phyloP scores from a whole-genome alignment of 768 basidiomycete species.

The Boletus fagicola region DNA sequence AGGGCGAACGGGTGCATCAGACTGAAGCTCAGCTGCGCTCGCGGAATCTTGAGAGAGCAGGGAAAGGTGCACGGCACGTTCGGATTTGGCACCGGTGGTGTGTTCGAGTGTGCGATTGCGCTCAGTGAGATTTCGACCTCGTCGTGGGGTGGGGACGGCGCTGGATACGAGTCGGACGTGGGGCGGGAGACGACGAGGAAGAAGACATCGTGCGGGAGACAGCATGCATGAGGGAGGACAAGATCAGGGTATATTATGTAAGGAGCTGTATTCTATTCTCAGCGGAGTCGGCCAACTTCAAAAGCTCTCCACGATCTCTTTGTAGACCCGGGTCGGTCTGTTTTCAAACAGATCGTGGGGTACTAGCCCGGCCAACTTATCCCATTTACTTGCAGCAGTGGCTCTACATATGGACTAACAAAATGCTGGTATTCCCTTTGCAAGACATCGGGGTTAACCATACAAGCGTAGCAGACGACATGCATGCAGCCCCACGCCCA shows the following conservation, averaged over 20 bases:
- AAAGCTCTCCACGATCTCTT: no score
- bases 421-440: no score
- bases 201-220: slow-evolving; percentile 8
- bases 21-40: neutral
- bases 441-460: no score
- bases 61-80: slow-evolving; percentile 33
- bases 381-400: no score
- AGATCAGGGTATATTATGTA: neutral
- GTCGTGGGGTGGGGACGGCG: slow-evolving; percentile 16
- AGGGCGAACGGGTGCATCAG: neutral
- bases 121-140: slow-evolving; percentile 59
- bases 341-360: no score
- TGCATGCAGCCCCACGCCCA: no score
- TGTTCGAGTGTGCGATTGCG: slow-evolving; percentile 58
- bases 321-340: no score
- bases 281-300: no score
- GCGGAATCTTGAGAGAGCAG: slow-evolving; percentile 16
- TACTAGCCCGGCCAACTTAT: no score
- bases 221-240: slow-evolving; percentile 17
- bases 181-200: neutral
- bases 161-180: slow-evolving; percentile 11
- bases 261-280: neutral
- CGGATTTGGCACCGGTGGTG: slow-evolving; percentile 45
- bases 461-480: no score
- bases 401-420: no score